Conservation (phyloP, 805 yeast species). For the Candida cerambycidarum region DNA sequence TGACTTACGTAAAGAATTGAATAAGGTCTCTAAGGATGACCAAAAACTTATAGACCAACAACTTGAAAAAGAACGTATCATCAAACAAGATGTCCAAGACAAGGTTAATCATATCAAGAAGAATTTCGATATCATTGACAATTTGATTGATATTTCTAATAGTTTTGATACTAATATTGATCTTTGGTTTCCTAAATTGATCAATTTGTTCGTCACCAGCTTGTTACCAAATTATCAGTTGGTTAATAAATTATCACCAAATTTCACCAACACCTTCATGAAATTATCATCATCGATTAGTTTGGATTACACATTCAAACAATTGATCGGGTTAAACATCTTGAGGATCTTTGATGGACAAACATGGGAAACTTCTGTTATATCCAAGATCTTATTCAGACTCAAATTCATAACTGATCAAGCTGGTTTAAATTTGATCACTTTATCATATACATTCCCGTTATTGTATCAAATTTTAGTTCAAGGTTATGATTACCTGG, state of each 20-base stretch:
- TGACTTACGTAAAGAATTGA: slow-evolving; percentile 70
- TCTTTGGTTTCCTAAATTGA: slow-evolving; percentile 13
- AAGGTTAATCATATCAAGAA: slow-evolving; percentile 13
- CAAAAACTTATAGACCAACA: slow-evolving; percentile 61
- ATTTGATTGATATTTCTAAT: slow-evolving; percentile 11
- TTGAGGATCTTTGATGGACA: slow-evolving; percentile 54
- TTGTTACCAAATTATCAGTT: slow-evolving; percentile 53
- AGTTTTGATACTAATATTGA: slow-evolving; percentile 15
- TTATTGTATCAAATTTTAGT: slow-evolving; percentile 66
- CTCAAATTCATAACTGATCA: slow-evolving; percentile 75
- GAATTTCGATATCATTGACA: slow-evolving; percentile 14
- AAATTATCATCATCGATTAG: slow-evolving; percentile 8
- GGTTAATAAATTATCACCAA: slow-evolving; percentile 51
- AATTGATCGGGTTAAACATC: slow-evolving; percentile 61
- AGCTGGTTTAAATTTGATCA: slow-evolving; percentile 62
- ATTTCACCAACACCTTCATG: slow-evolving; percentile 21
- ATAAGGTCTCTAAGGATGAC: slow-evolving; percentile 78
- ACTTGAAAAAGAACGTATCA: slow-evolving; percentile 55
- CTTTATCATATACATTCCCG: slow-evolving; percentile 76
- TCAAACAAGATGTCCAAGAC: slow-evolving; percentile 48
- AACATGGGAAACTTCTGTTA: slow-evolving; percentile 49
- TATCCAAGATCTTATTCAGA: slow-evolving; percentile 68
- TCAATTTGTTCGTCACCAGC: slow-evolving; percentile 23
- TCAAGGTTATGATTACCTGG: slow-evolving; percentile 58
- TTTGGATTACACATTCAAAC: slow-evolving; percentile 13